A percentile compares a stretch with the other conserved stretches of the same genome.
Conservation (phyloP, 352 stramenopile genomes). For the Phytopythium chamaehyphon region DNA sequence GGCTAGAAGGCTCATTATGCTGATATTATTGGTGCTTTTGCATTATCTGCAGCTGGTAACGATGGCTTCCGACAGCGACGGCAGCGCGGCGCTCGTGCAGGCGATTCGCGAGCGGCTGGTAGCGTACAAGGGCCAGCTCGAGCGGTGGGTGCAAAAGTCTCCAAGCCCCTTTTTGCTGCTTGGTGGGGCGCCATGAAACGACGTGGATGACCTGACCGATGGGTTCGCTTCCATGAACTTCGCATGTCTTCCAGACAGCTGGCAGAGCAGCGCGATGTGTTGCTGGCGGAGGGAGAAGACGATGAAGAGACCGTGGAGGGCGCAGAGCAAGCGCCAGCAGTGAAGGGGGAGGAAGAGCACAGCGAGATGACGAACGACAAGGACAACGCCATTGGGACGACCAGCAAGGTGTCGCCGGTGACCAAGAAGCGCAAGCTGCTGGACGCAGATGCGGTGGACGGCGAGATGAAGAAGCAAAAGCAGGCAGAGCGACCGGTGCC, state of each 20-base stretch:
- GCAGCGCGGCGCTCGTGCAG: conserved; percentile 38
- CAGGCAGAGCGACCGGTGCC: neutral
- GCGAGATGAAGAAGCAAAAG: conserved; percentile 13
- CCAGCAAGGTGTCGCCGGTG: conserved; percentile 1
- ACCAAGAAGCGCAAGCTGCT: conserved; percentile 25
- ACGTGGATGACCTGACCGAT: neutral
- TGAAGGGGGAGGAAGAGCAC: neutral
- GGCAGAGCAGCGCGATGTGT: conserved; percentile 43
- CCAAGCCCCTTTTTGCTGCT: neutral
- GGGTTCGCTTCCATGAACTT: neutral
- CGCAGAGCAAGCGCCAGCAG: neutral
- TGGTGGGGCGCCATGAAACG: neutral
- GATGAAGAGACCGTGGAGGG: conserved; percentile 5
- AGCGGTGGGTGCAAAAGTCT: conserved; percentile 38
- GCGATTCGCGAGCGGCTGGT: conserved; percentile 62
- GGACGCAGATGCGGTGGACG: conserved; percentile 9
- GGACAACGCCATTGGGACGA: conserved; percentile 6
- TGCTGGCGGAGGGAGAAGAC: conserved; percentile 19
- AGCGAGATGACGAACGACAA: conserved; percentile 10
- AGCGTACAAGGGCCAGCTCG: conserved; percentile 66
- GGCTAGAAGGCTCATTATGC: conserved; percentile 4
- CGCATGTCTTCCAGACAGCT: too few species aligned
- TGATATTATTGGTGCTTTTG: conserved; percentile 14
- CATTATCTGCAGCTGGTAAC: conserved; percentile 39
- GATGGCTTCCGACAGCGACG: conserved; percentile 44